Conservation (phyloP, 2,329 filamentous ascomycete genomes). For the Blastomyces gilchristii region DNA sequence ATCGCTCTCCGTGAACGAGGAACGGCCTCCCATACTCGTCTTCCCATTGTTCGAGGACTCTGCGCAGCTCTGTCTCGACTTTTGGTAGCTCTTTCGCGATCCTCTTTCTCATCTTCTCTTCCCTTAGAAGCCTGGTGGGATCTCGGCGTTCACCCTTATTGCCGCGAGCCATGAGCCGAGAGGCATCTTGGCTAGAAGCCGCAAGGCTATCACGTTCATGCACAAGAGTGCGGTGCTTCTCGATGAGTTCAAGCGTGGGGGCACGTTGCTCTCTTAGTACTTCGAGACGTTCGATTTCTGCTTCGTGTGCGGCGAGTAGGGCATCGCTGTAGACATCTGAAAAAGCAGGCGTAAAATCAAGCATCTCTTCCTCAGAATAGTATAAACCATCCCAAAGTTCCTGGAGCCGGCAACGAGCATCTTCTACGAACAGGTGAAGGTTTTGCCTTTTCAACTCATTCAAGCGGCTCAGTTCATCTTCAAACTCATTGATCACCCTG, state of each 20-base stretch:
- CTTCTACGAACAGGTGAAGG: conserved; percentile 89
- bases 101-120: conserved; percentile 97
- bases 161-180: conserved; percentile 79
- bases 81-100: conserved; percentile 95
- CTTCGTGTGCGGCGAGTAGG: conserved; percentile 85
- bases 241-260: conserved; percentile 70
- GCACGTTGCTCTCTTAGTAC: conserved; percentile 75
- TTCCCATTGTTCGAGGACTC: conserved; percentile 76
- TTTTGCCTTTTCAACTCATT: conserved; percentile 94
- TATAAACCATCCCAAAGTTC: conserved; percentile 92
- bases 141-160: conserved; percentile 91
- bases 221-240: conserved; percentile 71
- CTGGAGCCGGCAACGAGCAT: conserved; percentile 79
- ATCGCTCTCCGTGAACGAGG: conserved; percentile 82
- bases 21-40: conserved; percentile 91
- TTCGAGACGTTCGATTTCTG: conserved; percentile 75
- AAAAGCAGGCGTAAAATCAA: conserved; percentile 93
- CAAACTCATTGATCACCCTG: conserved; percentile 87
- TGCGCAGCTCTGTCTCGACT: conserved; percentile 71
- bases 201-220: conserved; percentile 77
- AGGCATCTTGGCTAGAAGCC: conserved; percentile 90
- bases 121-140: conserved; percentile 81
- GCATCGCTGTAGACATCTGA: conserved; percentile 96
- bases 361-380: conserved; percentile 96
- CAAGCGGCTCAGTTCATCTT: conserved; percentile 75